phyloP scores from a whole-genome alignment of 768 basidiomycete genomes.

The Termitomyces sp. region DNA sequence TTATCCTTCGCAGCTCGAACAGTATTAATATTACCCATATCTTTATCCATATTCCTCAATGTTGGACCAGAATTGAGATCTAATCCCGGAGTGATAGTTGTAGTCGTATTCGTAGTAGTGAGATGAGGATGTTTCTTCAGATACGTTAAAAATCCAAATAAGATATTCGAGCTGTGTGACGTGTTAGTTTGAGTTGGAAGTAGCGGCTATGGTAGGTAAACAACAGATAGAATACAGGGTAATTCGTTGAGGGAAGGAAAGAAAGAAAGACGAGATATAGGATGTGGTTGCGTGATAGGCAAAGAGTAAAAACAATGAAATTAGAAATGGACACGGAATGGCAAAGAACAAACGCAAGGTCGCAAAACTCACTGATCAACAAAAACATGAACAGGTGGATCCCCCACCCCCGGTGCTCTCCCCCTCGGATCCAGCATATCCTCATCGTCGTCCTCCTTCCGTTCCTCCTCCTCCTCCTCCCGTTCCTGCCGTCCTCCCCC shows the following conservation, averaged over 20 bases:
- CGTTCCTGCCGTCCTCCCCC: background rate
- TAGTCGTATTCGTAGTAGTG: background rate
- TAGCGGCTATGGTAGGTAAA: slow-evolving; percentile 6
- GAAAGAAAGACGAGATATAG: too few species aligned
- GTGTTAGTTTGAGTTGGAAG: background rate
- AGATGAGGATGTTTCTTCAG: slow-evolving; percentile 45
- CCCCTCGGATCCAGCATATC: slow-evolving; percentile 31
- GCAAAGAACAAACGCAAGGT: too few species aligned
- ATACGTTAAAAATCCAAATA: slow-evolving; percentile 75
- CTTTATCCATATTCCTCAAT: background rate
- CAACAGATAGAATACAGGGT: too few species aligned
- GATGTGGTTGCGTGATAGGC: too few species aligned
- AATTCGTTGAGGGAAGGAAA: too few species aligned
- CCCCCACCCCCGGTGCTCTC: slow-evolving; percentile 23
- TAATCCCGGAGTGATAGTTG: too few species aligned
- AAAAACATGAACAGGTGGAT: slow-evolving; percentile 40
- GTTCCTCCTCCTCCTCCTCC: background rate
- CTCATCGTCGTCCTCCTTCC: slow-evolving; percentile 9
- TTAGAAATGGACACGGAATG: too few species aligned
- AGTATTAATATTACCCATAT: background rate
- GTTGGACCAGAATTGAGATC: background rate
- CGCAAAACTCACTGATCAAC: slow-evolving; percentile 49
- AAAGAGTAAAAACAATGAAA: too few species aligned
- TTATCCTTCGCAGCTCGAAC: background rate
- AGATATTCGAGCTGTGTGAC: slow-evolving; percentile 70